These are phyloP conservation scores for Crassisporium funariophilum DNA, from an alignment of 768 basidiomycete species.

Conservation along the genomic window DNA sequence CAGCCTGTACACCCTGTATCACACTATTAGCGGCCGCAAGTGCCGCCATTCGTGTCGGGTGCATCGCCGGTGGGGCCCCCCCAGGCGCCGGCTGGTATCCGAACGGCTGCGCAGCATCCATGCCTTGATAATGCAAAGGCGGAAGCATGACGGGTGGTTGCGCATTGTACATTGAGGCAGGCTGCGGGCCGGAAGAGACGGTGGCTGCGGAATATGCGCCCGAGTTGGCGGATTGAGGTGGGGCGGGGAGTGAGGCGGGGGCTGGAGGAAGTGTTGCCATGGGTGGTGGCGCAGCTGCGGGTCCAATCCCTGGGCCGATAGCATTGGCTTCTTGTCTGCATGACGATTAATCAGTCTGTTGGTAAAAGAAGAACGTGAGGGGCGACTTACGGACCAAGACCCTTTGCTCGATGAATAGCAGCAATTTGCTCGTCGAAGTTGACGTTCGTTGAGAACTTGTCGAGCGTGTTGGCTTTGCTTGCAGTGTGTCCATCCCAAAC, in stretches of 20 bases:
- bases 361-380: slow-evolving; percentile 11
- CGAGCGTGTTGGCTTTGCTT: slow-evolving; percentile 86
- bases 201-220: slow-evolving; percentile 79
- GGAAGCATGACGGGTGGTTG: slow-evolving; percentile 79
- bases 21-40: slow-evolving; percentile 54
- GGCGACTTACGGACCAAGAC: slow-evolving; percentile 78
- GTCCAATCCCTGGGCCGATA: slow-evolving; percentile 87
- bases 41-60: slow-evolving; percentile 66
- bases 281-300: slow-evolving; percentile 70
- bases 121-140: slow-evolving; percentile 82
- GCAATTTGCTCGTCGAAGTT: slow-evolving; percentile 98
- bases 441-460: slow-evolving; percentile 91
- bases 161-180: slow-evolving; percentile 65
- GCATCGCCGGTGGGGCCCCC: slow-evolving; percentile 53
- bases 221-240: slow-evolving; percentile 50
- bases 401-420: slow-evolving; percentile 91
- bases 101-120: slow-evolving; percentile 76
- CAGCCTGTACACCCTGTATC: slow-evolving; percentile 54
- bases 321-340: slow-evolving; percentile 72
- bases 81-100: slow-evolving; percentile 58
- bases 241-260: slow-evolving; percentile 73
- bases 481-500: slow-evolving; percentile 99
- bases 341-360: slow-evolving; percentile 13
- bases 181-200: slow-evolving; percentile 90
- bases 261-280: slow-evolving; percentile 67